Evolutionary conservation across 228 moss, liverwort and hornwort genomes (phyloP), one percentile per base, ranked within the genome.

Genomic region (Sphagnum fallax): DNA sequence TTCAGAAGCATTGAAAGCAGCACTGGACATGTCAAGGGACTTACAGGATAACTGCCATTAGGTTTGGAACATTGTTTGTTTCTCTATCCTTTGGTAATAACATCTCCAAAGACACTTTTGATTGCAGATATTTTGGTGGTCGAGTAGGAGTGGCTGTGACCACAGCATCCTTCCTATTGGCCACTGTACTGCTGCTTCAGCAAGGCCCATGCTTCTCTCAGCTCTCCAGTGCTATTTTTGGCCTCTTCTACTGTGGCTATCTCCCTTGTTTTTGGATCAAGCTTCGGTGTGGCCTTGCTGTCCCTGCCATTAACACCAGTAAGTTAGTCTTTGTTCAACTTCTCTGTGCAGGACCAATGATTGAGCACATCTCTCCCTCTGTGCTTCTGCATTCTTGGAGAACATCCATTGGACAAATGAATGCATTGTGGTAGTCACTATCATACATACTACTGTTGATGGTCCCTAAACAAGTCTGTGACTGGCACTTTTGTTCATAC

Each of bases 261-360:
- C 84, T 97, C 61, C 96, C 96, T 75, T 93, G 92, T 76, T 97
- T 97, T 72, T 97, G 96, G 96, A 91, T 97, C 71, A 97, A 97
- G 79, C 82, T 97, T 67, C 91, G 93, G 15, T 97, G 96, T 68
- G 93, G 96, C 63, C 93, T 95, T 70, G 76, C 88, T 70, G 84
- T 93, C 65, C 93, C 93, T 72, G 93, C 96, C 50, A 79, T 97
- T 52, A 82, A 97, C 75, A 93, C 96, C 13, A 88, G 96, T 97
- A 74, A 74, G 87, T 64, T 68, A 8, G 32, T 32, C 32, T 32
- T 32, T 32, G 32, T 32, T 32, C 16, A 16, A 51, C 8, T 52
- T 57, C 6, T n/a, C 32, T 32, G 32, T 32, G 32, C 32, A 32
- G 32, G 32, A 32, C 32, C 2, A 32, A 32, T 32, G 32, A 32